Evolutionary conservation across 169 alveolate species (phyloP), one percentile per base, ranked within the genome.

Genomic region (Plasmodium blacklocki): DNA sequence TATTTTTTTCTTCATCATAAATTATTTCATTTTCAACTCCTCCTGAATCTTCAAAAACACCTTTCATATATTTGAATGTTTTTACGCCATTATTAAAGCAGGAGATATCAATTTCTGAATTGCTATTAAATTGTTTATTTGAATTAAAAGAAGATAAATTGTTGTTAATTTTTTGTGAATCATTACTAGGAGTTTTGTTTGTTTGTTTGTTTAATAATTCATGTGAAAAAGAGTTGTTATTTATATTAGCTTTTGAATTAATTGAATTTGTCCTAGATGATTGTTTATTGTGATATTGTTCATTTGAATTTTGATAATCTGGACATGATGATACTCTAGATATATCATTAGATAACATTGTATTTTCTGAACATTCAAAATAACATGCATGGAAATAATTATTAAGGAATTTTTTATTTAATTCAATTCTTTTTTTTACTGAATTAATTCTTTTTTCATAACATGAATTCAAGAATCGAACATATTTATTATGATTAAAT

Each of bases 21-120:
- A 78, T 66, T 18, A 78, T 78, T 3, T 78, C 89, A 50, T 73
- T 78, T 78, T 78, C 89, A 2, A 18, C 54, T 32, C 72, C 72
- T 74, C 54, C 88, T 29, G 47, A 59, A 23, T 49, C 49, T 21
- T 75, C 71, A 29, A 78, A 18, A 45, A 78, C 49, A 0, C n/a
- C 68, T 21, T 78, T 78, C 72, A 78, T 21, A 19, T 78, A 58
- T 26, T 54, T 78, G 12, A 64, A 21, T 18, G 52, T 23, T 23
- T 78, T 50, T 19, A 3, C 49, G 14, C 12, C 18, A 18, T 21
- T 67, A 23, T 43, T 43, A 39, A 78, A 78, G n/a, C 89, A 78
- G 2, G 75, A 19, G 14, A 49, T 67, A 19, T 50, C 58, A 2
- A 50, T n/a, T 50, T 78, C 32, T 3, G 39, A 32, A 1, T n/a